These are phyloP conservation scores for Monilinia fructigena DNA, from an alignment of 2,329 filamentous ascomycete species.

Conservation along the genomic window DNA sequence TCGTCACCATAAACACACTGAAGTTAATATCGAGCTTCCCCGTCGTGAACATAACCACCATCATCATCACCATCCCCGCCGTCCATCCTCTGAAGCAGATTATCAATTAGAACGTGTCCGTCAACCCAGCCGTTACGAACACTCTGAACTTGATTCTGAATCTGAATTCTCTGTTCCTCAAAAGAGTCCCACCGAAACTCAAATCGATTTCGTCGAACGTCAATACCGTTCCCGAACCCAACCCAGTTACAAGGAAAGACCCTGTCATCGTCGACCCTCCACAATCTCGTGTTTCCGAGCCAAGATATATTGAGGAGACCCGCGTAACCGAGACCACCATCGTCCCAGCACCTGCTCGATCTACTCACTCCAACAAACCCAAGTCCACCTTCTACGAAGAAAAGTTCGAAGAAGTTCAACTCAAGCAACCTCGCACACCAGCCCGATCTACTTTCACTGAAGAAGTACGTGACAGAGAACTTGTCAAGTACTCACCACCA, in stretches of 20 bases:
- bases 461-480: constrained; percentile 32
- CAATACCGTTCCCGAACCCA: constrained; percentile 55
- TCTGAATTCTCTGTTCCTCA: constrained; percentile 34
- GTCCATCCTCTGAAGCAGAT: constrained; percentile 39
- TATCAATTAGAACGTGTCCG: constrained; percentile 45
- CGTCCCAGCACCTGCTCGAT: constrained; percentile 39
- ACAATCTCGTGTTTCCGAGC: constrained; percentile 43
- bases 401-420: constrained; percentile 28
- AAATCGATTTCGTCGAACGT: constrained; percentile 63
- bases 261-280: constrained; percentile 56
- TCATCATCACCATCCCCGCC: constrained; percentile 29
- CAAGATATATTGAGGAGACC: constrained; percentile 32
- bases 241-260: constrained; percentile 43
- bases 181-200: constrained; percentile 30
- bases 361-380: constrained; percentile 34
- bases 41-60: constrained; percentile 28
- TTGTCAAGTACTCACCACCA: constrained; percentile 33
- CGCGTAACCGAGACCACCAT: constrained; percentile 39
- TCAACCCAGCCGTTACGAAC: constrained; percentile 39
- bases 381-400: constrained; percentile 28
- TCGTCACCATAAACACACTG: constrained; percentile 22
- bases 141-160: constrained; percentile 32
- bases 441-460: constrained; percentile 32
- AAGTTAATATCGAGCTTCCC: constrained; percentile 44
- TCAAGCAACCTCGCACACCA: constrained; percentile 38